These are phyloP conservation scores for Globisporangium mamillatum DNA, from an alignment of 352 stramenopile genomes.

Conservation along the genomic window DNA sequence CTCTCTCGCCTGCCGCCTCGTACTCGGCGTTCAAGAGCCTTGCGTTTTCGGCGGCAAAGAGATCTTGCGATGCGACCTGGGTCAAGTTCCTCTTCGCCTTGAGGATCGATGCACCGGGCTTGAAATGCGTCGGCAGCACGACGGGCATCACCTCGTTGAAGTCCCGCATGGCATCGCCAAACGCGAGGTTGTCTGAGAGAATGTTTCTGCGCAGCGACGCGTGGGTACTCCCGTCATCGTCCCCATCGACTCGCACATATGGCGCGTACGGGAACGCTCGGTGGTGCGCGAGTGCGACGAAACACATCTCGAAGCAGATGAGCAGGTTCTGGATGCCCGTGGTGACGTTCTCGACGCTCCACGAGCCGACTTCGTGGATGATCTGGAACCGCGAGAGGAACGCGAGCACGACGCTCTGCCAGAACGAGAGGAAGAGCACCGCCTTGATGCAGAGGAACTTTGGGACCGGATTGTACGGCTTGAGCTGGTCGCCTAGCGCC, in stretches of 20 bases:
- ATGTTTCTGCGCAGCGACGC: slow-evolving; percentile 63
- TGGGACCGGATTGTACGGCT: slow-evolving; percentile 92
- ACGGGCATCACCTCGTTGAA: slow-evolving; percentile 91
- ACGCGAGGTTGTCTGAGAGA: slow-evolving; percentile 91
- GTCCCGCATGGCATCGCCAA: slow-evolving; percentile 93
- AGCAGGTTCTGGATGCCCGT: slow-evolving; percentile 98
- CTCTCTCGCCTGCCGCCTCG: slow-evolving; percentile 16
- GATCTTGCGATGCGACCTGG: slow-evolving; percentile 26
- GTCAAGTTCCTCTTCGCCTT: slow-evolving; percentile 57
- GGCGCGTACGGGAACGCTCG: slow-evolving; percentile 94
- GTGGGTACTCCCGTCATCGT: slow-evolving; percentile 6
- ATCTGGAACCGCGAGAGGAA: slow-evolving; percentile 88
- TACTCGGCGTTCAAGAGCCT: slow-evolving; percentile 48
- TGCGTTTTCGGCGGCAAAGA: slow-evolving; percentile 44
- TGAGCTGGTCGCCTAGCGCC: slow-evolving; percentile 86
- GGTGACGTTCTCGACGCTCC: slow-evolving; percentile 94
- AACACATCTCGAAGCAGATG: slow-evolving; percentile 99
- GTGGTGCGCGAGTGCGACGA: slow-evolving; percentile 95
- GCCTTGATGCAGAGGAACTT: slow-evolving; percentile 99
- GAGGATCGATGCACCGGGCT: slow-evolving; percentile 56
- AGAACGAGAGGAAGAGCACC: slow-evolving; percentile 99
- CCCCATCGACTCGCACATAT: slow-evolving; percentile 38
- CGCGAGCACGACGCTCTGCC: slow-evolving; percentile 93
- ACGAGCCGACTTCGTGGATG: slow-evolving; percentile 89
- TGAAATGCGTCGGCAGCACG: slow-evolving; percentile 77